Base-by-base conservation (phyloP, 2,329 filamentous ascomycete species). In the Stachybotrys echinatus region DNA sequence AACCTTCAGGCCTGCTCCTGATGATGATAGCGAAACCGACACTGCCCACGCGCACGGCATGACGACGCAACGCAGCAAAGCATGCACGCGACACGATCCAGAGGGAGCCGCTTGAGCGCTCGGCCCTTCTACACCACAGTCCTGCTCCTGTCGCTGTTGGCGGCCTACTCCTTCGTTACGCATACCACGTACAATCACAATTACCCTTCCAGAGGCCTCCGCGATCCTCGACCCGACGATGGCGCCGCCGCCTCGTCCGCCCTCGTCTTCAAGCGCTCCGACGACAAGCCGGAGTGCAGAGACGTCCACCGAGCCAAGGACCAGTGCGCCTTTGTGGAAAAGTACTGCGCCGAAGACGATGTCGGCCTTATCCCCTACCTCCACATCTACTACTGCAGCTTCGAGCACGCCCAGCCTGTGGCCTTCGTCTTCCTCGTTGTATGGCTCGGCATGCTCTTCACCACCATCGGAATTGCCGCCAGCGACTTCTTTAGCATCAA, bases 401-500 rank as follows among this genome's bases (percentile, higher is more conserved):
- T 95, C 31, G 74, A 76, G 49, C 69, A 81, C 48, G 83, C 76
- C 14, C 85, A 89, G 62, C 84, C 88, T 1, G 55, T 95, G 43
- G 90, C 88, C n/a, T 95, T 99, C 62, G 65, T 75, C 20, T 73
- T 95, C 40, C 75, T 99, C 43, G 79, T 89, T 17, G 60, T 85
- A 52, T 99, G 94, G 94, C 80, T 96, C 6, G 88, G 83, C 37
- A 74, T 97, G 49, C 82, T 99, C 7, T 99, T 99, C 71, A 92
- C 88, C 58, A 97, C 94, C 14, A 96, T 99, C 56, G 94, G 94
- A 52, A 96, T 99, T 55, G 94, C 94, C 14, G 94, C 94, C 20
- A 96, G 91, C 69, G 94, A 99, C 71, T 99, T 99, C 74, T 94
- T 99, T 71, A 97, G 92, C 70, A 84, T 97, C 71, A 96, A 99